Percentiles rank a stretch among this genome's conserved stretches.
Evolutionary conservation across 140 eudicot genomes (phyloP).

Genomic region (Flaveria floridana): DNA sequence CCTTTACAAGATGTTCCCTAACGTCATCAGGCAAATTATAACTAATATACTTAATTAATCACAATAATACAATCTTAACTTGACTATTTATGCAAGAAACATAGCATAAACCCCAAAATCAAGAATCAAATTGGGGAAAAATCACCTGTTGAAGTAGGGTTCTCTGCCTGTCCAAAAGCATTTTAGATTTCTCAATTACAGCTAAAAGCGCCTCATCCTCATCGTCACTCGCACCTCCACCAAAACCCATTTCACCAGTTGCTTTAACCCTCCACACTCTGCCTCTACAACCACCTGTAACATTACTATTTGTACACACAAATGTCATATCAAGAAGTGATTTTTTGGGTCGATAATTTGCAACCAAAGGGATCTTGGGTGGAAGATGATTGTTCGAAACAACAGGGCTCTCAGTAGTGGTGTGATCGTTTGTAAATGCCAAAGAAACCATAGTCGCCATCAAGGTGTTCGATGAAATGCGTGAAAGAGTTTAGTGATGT

Average conservation of each 20-base stretch:
- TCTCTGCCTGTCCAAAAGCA: constrained; percentile 66
- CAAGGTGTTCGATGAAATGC: constrained; percentile 39
- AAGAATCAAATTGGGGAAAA: constrained; percentile 10
- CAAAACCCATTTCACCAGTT: constrained; percentile 29
- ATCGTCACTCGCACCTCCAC: constrained; percentile 40
- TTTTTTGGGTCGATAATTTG: constrained; percentile 40
- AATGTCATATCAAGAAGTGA: constrained; percentile 27
- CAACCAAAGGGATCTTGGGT: constrained; percentile 39
- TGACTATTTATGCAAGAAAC: background rate
- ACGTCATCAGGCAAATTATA: background rate
- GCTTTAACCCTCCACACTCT: constrained; percentile 40
- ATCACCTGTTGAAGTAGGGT: constrained; percentile 67
- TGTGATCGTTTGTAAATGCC: constrained; percentile 38
- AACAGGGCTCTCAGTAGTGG: constrained; percentile 36
- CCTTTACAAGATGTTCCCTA: no score
- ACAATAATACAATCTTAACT: background rate
- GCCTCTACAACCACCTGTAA: constrained; percentile 13
- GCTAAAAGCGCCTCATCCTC: constrained; percentile 67
- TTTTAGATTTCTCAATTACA: constrained; percentile 78
- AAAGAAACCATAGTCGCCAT: constrained; percentile 59
- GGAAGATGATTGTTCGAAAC: constrained; percentile 25
- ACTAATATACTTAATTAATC: background rate
- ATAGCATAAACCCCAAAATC: background rate
- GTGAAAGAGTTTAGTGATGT: background rate
- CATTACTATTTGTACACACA: constrained; percentile 24